Conservation (phyloP, 192 early-diverging fungal species). For the Entophlyctis helioformis region DNA sequence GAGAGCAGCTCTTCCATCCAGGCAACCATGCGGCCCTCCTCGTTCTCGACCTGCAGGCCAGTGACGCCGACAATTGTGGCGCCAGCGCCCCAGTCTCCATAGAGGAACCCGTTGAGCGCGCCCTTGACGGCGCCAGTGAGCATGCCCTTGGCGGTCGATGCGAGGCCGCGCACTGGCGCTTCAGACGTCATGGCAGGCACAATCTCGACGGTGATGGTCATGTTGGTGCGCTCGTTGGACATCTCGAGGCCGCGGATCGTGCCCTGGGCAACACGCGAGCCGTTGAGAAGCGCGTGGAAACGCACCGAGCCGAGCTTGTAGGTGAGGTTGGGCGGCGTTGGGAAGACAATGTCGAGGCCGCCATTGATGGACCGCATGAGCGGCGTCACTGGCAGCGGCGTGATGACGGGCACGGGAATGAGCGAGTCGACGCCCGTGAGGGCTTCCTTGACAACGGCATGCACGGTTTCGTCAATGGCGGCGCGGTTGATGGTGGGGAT, state of each 20-base stretch:
- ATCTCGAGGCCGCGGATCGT: neutral
- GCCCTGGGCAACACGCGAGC: neutral
- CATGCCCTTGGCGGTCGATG: neutral
- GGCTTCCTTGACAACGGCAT: conserved; percentile 3
- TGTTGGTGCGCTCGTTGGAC: neutral
- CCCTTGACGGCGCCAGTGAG: conserved; percentile 2
- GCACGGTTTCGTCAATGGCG: neutral
- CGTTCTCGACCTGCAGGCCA: conserved; percentile 2
- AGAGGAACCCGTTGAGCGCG: conserved; percentile 2
- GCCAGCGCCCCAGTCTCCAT: conserved; percentile 6
- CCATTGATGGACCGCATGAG: conserved; percentile 1
- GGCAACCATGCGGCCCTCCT: neutral
- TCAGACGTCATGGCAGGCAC: neutral
- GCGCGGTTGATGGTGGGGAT: neutral
- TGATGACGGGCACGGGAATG: conserved; percentile 1
- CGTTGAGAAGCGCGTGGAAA: neutral
- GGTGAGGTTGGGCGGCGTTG: conserved; percentile 2
- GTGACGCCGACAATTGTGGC: conserved; percentile 1
- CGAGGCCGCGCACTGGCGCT: conserved; percentile 2
- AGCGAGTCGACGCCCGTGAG: no score
- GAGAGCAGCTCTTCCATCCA: conserved; percentile 3
- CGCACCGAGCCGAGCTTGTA: neutral
- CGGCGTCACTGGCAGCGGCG: conserved; percentile 3
- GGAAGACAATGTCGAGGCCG: conserved; percentile 4
- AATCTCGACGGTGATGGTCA: no score